phyloP scores from a whole-genome alignment of 2,329 filamentous ascomycete species.

The Trichophyton schoenleinii region DNA sequence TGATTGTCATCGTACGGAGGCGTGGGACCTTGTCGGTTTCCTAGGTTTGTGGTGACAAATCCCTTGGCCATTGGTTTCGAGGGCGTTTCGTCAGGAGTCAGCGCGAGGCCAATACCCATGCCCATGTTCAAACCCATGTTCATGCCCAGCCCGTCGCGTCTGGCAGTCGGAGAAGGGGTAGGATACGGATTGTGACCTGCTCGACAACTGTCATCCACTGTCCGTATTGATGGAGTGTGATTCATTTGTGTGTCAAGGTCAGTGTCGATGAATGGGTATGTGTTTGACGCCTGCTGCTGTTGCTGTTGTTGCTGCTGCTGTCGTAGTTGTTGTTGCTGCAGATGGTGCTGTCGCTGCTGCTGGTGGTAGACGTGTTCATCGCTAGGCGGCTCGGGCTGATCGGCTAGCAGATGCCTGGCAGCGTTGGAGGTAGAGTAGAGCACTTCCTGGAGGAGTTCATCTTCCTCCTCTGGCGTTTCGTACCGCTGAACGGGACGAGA shows the following conservation, averaged over 20 bases:
- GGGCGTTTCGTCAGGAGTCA: constrained; percentile 44
- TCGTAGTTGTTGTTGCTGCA: neutral
- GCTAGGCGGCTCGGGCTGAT: neutral
- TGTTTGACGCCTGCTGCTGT: neutral
- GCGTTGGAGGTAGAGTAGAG: constrained; percentile 64
- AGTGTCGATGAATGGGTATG: neutral
- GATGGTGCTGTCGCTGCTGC: neutral
- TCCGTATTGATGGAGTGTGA: constrained; percentile 8
- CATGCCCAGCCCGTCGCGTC: constrained; percentile 47
- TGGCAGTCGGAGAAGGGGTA: constrained; percentile 71
- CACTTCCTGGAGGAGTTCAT: constrained; percentile 86
- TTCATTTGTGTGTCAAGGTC: neutral
- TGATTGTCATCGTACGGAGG: constrained; percentile 90
- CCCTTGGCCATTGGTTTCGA: constrained; percentile 59
- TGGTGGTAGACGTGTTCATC: constrained; percentile 7
- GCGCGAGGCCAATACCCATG: constrained; percentile 40
- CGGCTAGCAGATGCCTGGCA: constrained; percentile 48
- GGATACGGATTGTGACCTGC: constrained; percentile 43
- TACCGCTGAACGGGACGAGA: constrained; percentile 68
- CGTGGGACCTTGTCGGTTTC: constrained; percentile 72
- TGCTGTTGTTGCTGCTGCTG: neutral
- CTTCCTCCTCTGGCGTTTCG: constrained; percentile 90
- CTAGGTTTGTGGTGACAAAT: constrained; percentile 43
- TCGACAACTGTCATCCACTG: constrained; percentile 16
- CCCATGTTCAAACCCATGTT: neutral